These are phyloP conservation scores for Alternaria burnsii DNA, from an alignment of 2,329 filamentous ascomycete species.

Conservation along the genomic window DNA sequence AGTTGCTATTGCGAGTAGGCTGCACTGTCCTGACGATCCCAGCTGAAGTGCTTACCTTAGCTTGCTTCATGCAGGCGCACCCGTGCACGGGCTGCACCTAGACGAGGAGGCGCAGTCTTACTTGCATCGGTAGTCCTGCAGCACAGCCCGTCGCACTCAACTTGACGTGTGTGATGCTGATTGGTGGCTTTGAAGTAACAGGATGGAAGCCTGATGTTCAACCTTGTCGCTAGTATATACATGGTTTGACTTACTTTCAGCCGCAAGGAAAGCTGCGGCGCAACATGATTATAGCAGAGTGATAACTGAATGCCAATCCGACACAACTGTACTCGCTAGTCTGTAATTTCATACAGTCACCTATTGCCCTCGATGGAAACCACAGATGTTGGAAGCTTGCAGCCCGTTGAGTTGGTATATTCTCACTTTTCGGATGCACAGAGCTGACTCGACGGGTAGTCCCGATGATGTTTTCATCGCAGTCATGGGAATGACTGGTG, in stretches of 20 bases:
- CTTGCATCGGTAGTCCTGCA: slow-evolving; percentile 20
- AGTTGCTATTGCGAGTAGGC: neutral
- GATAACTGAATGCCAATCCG: neutral
- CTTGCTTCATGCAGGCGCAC: slow-evolving; percentile 21
- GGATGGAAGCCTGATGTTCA: neutral
- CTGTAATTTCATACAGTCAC: neutral
- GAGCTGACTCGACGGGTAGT: neutral
- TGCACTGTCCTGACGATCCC: neutral
- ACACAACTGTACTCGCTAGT: neutral
- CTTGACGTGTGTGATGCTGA: slow-evolving; percentile 47
- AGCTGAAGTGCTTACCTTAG: neutral
- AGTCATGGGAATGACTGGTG: slow-evolving; percentile 54
- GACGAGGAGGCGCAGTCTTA: neutral
- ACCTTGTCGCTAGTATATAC: neutral
- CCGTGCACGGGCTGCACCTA: neutral
- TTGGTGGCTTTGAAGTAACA: neutral
- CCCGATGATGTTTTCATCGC: slow-evolving; percentile 36
- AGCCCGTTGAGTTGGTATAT: slow-evolving; percentile 3
- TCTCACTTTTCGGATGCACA: neutral
- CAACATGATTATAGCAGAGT: neutral
- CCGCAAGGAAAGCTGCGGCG: neutral
- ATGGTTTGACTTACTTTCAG: neutral
- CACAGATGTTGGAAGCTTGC: neutral
- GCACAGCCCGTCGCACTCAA: slow-evolving; percentile 21
- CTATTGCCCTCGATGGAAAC: neutral